Percentiles rank a stretch among this genome's conserved stretches.
phyloP scores from a whole-genome alignment of 2,329 filamentous ascomycete genomes.

The Lecanoromycetidae sp. region DNA sequence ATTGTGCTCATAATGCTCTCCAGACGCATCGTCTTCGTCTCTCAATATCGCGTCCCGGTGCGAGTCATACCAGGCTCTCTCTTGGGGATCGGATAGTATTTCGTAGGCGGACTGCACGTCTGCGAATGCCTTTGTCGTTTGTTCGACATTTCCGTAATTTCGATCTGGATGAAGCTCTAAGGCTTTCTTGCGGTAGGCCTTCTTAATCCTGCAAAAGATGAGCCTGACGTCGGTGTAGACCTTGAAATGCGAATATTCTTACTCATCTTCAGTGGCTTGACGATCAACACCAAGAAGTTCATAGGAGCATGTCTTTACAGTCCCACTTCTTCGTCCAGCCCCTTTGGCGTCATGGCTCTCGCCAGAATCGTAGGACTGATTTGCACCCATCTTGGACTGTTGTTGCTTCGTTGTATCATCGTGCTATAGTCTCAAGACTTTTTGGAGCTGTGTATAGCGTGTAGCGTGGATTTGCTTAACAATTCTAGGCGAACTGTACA shows the following conservation, averaged over 20 bases:
- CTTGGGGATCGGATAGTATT: conserved; percentile 88
- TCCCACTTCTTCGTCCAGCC: conserved; percentile 9
- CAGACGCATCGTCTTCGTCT: conserved; percentile 39
- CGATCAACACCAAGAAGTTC: conserved; percentile 65
- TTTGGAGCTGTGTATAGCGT: too few species aligned
- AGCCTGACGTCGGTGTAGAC: conserved; percentile 5
- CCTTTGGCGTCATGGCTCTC: neutral
- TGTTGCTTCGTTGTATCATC: too few species aligned
- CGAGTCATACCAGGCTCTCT: conserved; percentile 94
- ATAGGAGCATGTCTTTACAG: conserved; percentile 67
- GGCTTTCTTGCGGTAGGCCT: conserved; percentile 80
- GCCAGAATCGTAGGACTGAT: conserved; percentile 14
- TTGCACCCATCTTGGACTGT: conserved; percentile 15
- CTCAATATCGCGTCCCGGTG: conserved; percentile 76
- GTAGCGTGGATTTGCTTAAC: too few species aligned
- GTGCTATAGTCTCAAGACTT: too few species aligned
- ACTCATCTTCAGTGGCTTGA: conserved; percentile 71
- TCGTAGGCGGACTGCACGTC: conserved; percentile 90
- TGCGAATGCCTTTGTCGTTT: conserved; percentile 73
- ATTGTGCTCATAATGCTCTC: conserved; percentile 51
- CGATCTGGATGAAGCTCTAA: conserved; percentile 91
- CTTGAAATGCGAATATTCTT: conserved; percentile 23
- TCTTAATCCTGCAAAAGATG: conserved; percentile 77
- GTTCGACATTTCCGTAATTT: conserved; percentile 75
- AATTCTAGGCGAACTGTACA: too few species aligned